Conservation (phyloP, 345 rosid genomes). For the Hibiscus mutabilis region DNA sequence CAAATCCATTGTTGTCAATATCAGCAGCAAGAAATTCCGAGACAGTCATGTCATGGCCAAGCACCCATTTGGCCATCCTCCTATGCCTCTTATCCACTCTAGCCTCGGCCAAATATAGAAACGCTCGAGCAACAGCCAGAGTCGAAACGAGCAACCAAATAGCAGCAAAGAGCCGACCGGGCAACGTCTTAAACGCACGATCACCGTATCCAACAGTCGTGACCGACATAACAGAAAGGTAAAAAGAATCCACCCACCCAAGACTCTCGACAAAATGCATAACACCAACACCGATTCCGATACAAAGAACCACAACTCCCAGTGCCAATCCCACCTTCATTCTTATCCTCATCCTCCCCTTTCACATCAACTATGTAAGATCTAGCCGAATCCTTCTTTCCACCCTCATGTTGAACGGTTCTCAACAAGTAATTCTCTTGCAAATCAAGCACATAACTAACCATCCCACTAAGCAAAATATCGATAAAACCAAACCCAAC, state of each 20-base stretch:
- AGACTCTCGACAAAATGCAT: constrained; percentile 75
- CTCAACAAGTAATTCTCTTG: constrained; percentile 74
- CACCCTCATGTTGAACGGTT: constrained; percentile 36
- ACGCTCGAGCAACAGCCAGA: constrained; percentile 72
- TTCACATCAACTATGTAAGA: constrained; percentile 66
- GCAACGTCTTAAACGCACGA: constrained; percentile 53
- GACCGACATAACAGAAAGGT: constrained; percentile 91
- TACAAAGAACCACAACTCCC: constrained; percentile 72
- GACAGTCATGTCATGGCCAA: constrained; percentile 70
- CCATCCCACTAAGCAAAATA: constrained; percentile 73
- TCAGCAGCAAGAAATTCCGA: constrained; percentile 84
- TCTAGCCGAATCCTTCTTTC: constrained; percentile 27
- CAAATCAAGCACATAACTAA: constrained; percentile 73
- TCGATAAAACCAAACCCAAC: constrained; percentile 81
- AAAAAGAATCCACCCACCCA: constrained; percentile 77
- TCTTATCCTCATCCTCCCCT: constrained; percentile 93
- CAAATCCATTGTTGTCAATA: constrained; percentile 70
- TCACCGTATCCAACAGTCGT: constrained; percentile 92
- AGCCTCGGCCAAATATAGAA: constrained; percentile 73
- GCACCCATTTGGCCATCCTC: constrained; percentile 67
- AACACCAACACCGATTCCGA: constrained; percentile 66
- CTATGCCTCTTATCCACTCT: constrained; percentile 85
- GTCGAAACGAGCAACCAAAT: constrained; percentile 89
- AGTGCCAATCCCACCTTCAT: constrained; percentile 87
- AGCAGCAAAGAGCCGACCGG: constrained; percentile 70